These are phyloP conservation scores for Trichoderma hamatum DNA, from an alignment of 2,329 filamentous ascomycete species.

Conservation along the genomic window DNA sequence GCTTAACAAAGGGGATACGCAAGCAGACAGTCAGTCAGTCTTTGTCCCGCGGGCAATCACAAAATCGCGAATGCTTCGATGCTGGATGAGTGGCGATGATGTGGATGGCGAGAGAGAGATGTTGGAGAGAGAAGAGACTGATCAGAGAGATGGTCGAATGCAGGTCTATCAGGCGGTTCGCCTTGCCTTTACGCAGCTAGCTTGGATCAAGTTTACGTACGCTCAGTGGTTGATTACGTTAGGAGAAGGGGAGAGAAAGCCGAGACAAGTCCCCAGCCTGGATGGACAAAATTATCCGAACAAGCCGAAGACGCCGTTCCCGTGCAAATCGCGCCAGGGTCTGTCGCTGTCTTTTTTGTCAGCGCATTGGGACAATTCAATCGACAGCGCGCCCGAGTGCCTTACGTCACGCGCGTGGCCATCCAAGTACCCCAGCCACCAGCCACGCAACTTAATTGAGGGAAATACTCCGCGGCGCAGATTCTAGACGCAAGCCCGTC, in stretches of 20 bases:
- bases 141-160: neutral
- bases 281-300: conserved; percentile 16
- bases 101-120: neutral
- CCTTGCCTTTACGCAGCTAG: conserved; percentile 17
- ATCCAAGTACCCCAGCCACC: conserved; percentile 1
- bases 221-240: conserved; percentile 24
- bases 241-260: conserved; percentile 12
- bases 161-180: conserved; percentile 18
- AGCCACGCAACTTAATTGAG: conserved; percentile 22
- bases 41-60: conserved; percentile 6
- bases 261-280: neutral
- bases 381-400: neutral
- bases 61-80: neutral
- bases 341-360: conserved; percentile 14
- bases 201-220: conserved; percentile 24
- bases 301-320: neutral
- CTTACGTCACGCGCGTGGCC: conserved; percentile 23
- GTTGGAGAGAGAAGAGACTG: neutral
- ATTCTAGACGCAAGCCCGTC: conserved; percentile 17
- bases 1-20: conserved; percentile 24
- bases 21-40: neutral
- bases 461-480: conserved; percentile 11
- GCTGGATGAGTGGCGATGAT: conserved; percentile 8
- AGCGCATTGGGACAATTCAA: neutral
- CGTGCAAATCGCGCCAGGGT: neutral